Base-by-base conservation (phyloP, 306 rosid genomes). In the Sesbania bispinosa region DNA sequence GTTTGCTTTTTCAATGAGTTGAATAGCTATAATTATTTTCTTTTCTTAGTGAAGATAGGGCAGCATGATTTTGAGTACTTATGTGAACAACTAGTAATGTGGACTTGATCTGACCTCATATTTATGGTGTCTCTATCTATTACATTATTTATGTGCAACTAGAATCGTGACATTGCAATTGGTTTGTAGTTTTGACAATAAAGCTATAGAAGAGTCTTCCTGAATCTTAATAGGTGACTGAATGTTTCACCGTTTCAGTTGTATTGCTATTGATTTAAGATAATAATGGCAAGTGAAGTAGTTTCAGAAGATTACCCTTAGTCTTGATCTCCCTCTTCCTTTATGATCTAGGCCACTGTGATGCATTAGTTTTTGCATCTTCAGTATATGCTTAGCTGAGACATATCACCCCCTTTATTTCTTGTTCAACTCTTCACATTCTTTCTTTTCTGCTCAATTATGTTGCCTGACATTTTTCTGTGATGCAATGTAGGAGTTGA, bases 401-500 rank as follows among this genome's bases (percentile, higher is more conserved):
- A 35, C 18, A 59, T 58, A 38, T 33, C 35, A 30, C 10, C 53
- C 39, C 46, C 52, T 39, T 60, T 29, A 26, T 36, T 48, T 27
- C 43, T 53, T 3, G 19, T 23, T 75, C 29, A 70, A 29, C 64
- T 65, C 33, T 47, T 21, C 39, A 33, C 27, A n/a, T 7, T 33
- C 24, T 21, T 36, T 21, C 42, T 24, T 53, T 52, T 33, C 36
- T 57, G 19, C 36, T 53, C 50, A 33, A 35, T 57, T 35, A 11
- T 39, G 50, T 54, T 69, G 67, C 51, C 78, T 82, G 36, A 78
- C 78, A 35, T 60, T 57, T 57, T 39, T 47, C 7, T 79, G 69
- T 51, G 47, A 30, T 54, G 58, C 8, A 39, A 60, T 65, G 76
- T 27, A 83, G 87, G 87, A 35, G 1, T 66, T 53, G 87, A 83